Evolutionary conservation across 345 rosid species (phyloP).

Genomic region (Erucastrum elatum): DNA sequence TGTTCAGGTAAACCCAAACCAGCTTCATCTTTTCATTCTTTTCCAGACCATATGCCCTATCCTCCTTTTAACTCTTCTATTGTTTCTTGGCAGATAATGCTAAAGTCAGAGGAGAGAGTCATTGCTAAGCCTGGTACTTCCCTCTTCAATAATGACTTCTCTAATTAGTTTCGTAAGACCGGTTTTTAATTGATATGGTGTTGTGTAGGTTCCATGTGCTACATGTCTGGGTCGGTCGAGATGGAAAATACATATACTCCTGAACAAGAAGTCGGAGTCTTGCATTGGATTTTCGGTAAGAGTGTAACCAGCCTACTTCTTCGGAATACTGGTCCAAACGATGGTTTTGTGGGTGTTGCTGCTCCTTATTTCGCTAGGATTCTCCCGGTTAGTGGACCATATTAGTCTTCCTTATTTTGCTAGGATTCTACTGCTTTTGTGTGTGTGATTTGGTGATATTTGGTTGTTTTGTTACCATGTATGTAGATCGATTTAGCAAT

Average conservation of each 20-base stretch:
- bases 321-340: slow-evolving; percentile 61
- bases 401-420: background rate
- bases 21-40: background rate
- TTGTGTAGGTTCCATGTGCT: slow-evolving; percentile 81
- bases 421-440: no score
- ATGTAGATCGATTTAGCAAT: slow-evolving; percentile 84
- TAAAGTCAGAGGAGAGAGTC: slow-evolving; percentile 83
- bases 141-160: background rate
- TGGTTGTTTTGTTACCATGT: slow-evolving; percentile 27
- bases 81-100: slow-evolving; percentile 88
- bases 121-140: slow-evolving; percentile 78
- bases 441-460: background rate
- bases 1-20: slow-evolving; percentile 58
- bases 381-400: slow-evolving; percentile 72
- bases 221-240: slow-evolving; percentile 88
- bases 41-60: background rate
- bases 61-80: background rate
- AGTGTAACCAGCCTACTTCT: slow-evolving; percentile 64
- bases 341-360: slow-evolving; percentile 93
- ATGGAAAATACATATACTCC: slow-evolving; percentile 85
- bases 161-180: background rate
- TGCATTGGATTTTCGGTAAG: slow-evolving; percentile 99
- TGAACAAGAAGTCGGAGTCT: slow-evolving; percentile 85
- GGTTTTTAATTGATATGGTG: background rate
- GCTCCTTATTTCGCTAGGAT: slow-evolving; percentile 96